phyloP scores from a whole-genome alignment of 805 yeast genomes.

The Saccharomyces paradoxus region DNA sequence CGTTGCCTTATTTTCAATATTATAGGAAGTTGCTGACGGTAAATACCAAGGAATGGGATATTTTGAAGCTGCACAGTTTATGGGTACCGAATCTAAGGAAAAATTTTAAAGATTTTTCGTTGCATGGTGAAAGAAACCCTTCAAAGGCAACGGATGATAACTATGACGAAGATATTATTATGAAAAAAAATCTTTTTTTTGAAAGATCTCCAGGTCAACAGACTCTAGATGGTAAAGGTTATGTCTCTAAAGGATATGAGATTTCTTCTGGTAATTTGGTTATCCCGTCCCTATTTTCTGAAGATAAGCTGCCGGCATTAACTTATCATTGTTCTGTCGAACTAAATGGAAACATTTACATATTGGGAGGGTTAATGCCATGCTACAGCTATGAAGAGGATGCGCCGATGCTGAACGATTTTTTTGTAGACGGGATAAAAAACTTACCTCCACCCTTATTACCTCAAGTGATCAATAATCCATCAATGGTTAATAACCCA shows the following conservation, averaged over 20 bases:
- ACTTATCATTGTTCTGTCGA: constrained; percentile 37
- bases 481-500: constrained; percentile 35
- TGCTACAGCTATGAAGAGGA: constrained; percentile 20
- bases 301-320: constrained; percentile 34
- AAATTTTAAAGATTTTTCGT: constrained; percentile 6
- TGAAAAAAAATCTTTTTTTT: constrained; percentile 6
- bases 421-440: constrained; percentile 32
- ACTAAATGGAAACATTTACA: constrained; percentile 30
- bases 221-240: constrained; percentile 9
- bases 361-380: constrained; percentile 41
- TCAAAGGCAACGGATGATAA: not conserved
- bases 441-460: constrained; percentile 42
- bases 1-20: constrained; percentile 13
- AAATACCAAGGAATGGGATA: constrained; percentile 9
- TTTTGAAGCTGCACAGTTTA: constrained; percentile 14
- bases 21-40: constrained; percentile 14
- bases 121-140: not conserved
- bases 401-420: constrained; percentile 29
- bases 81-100: constrained; percentile 22
- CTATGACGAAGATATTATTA: not conserved
- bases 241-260: constrained; percentile 13
- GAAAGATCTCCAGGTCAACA: not conserved
- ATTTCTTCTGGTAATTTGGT: constrained; percentile 18
- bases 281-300: constrained; percentile 30
- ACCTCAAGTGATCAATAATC: constrained; percentile 34